phyloP scores from a whole-genome alignment of 352 stramenopile genomes.

The Phytopythium ostracodes region DNA sequence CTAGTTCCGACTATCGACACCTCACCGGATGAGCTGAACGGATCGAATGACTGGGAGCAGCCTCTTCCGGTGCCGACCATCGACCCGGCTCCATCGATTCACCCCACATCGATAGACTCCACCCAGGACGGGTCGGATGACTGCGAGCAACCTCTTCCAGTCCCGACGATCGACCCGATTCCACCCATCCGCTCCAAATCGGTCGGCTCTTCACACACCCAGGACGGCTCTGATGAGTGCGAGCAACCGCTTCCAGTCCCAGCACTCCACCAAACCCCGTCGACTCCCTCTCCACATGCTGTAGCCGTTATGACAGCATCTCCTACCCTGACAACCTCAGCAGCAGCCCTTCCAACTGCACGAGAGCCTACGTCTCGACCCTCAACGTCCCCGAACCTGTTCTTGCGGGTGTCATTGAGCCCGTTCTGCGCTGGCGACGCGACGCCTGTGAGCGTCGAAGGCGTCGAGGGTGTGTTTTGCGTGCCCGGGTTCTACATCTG shows the following conservation, averaged over 20 bases:
- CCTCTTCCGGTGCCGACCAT: background rate
- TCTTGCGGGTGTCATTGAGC: background rate
- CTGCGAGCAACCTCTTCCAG: background rate
- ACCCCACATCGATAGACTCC: background rate
- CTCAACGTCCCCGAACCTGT: background rate
- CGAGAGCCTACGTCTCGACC: background rate
- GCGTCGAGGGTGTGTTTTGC: constrained; percentile 2
- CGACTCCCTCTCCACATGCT: background rate
- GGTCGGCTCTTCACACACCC: background rate
- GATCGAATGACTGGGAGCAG: background rate
- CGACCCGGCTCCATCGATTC: no score
- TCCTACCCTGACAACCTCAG: background rate
- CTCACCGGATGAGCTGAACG: background rate
- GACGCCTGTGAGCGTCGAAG: background rate
- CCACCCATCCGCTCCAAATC: background rate
- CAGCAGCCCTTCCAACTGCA: background rate
- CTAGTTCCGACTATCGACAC: background rate
- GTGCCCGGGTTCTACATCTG: constrained; percentile 5
- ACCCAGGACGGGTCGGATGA: background rate
- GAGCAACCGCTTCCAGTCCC: background rate
- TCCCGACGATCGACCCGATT: background rate
- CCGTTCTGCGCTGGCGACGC: background rate
- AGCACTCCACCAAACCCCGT: background rate
- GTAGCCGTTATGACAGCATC: background rate
- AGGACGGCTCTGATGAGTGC: background rate